A percentile compares a stretch with the other conserved stretches of the same genome.
phyloP scores from a whole-genome alignment of 306 rosid species.

The Erythrophleum fordii region DNA sequence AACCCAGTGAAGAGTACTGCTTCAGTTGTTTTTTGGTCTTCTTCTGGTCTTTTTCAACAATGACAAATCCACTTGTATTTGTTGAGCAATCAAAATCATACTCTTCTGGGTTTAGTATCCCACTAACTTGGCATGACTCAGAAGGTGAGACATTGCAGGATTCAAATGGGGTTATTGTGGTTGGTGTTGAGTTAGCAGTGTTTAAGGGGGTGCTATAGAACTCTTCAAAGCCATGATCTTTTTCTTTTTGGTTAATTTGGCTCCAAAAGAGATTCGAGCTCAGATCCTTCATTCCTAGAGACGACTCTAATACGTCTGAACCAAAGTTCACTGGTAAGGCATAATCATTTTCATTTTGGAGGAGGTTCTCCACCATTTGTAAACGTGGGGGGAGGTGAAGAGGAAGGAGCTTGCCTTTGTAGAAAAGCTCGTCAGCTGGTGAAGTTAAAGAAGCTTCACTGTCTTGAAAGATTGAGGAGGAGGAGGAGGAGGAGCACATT shows the following conservation, averaged over 20 bases:
- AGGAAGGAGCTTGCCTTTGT: slow-evolving; percentile 97
- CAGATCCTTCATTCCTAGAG: background rate
- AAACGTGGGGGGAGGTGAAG: slow-evolving; percentile 73
- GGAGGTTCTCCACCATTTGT: slow-evolving; percentile 1
- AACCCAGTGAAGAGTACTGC: slow-evolving; percentile 60
- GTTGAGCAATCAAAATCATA: slow-evolving; percentile 49
- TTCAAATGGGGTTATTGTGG: slow-evolving; percentile 74
- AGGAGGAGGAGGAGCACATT: slow-evolving; percentile 56
- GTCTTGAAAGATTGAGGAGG: slow-evolving; percentile 45
- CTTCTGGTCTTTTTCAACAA: slow-evolving; percentile 48
- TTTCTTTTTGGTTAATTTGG: slow-evolving; percentile 39
- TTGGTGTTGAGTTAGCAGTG: slow-evolving; percentile 39
- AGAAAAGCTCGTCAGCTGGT: slow-evolving; percentile 96
- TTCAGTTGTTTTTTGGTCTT: slow-evolving; percentile 70
- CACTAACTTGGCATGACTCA: slow-evolving; percentile 71
- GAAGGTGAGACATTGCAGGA: slow-evolving; percentile 87
- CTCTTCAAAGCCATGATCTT: slow-evolving; percentile 57
- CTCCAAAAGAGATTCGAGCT: background rate
- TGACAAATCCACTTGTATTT: slow-evolving; percentile 36
- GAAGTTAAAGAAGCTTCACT: slow-evolving; percentile 74
- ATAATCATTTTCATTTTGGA: slow-evolving; percentile 45
- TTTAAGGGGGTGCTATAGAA: slow-evolving; percentile 70
- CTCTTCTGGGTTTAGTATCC: slow-evolving; percentile 67
- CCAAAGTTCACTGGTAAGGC: background rate
- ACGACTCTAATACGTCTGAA: background rate